Conservation (phyloP, 345 rosid species). For the Angophora floribunda region DNA sequence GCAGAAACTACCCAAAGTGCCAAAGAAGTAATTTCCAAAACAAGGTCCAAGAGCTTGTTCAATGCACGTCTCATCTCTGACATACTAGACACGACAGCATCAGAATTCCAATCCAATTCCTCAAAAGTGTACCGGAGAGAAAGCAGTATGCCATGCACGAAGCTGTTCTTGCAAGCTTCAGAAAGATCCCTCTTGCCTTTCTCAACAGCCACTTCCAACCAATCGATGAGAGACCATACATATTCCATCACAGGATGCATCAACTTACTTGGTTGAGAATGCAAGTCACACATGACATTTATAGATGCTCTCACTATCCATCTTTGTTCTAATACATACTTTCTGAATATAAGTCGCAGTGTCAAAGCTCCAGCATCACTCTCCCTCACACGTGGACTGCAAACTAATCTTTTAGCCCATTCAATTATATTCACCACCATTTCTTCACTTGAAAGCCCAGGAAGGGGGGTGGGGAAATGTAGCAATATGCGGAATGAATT, state of each 20-base stretch:
- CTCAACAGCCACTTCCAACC: constrained; percentile 64
- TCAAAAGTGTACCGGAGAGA: constrained; percentile 87
- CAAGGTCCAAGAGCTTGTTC: constrained; percentile 67
- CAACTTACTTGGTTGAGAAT: constrained; percentile 11
- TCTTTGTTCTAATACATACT: constrained; percentile 81
- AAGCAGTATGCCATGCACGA: constrained; percentile 90
- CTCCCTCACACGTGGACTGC: constrained; percentile 97
- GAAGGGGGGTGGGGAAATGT: constrained; percentile 86
- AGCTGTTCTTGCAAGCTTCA: constrained; percentile 82
- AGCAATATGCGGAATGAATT: constrained; percentile 83
- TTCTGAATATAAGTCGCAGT: constrained; percentile 74
- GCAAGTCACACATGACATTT: constrained; percentile 36
- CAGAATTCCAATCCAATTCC: constrained; percentile 88
- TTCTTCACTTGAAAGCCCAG: constrained; percentile 67
- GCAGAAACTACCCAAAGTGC: constrained; percentile 98
- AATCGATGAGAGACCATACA: constrained; percentile 57
- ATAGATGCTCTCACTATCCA: constrained; percentile 60
- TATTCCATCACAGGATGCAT: constrained; percentile 62
- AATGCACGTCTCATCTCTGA: constrained; percentile 63
- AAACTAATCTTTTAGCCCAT: constrained; percentile 85
- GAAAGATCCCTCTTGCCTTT: constrained; percentile 79
- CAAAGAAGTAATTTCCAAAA: constrained; percentile 72
- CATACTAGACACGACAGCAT: constrained; percentile 41
- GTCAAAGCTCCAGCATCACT: constrained; percentile 94
- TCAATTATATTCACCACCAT: constrained; percentile 55